Evolutionary conservation across 352 stramenopile genomes (phyloP).

Genomic region (Phytophthora pinifolia): DNA sequence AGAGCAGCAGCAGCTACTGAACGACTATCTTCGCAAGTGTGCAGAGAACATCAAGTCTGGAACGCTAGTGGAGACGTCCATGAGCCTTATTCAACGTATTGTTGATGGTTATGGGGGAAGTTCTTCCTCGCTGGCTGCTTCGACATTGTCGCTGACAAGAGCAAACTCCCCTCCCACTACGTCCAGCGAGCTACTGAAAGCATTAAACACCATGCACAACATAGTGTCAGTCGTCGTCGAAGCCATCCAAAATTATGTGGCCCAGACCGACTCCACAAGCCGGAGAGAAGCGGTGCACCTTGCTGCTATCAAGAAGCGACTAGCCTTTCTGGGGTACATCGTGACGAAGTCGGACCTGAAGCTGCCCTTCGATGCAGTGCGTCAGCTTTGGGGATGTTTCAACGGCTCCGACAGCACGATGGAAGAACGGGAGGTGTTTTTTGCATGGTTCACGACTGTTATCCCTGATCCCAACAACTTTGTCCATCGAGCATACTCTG

Average conservation of each 20-base stretch:
- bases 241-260: slow-evolving; percentile 54
- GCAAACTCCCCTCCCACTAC: slow-evolving; percentile 35
- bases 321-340: slow-evolving; percentile 79
- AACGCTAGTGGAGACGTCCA: slow-evolving; percentile 64
- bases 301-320: slow-evolving; percentile 37
- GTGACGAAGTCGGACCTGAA: slow-evolving; percentile 74
- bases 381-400: slow-evolving; percentile 65
- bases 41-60: slow-evolving; percentile 62
- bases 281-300: slow-evolving; percentile 14
- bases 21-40: slow-evolving; percentile 75
- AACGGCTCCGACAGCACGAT: slow-evolving; percentile 30
- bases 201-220: slow-evolving; percentile 59
- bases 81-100: slow-evolving; percentile 75
- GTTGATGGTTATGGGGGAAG: slow-evolving; percentile 48
- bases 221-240: slow-evolving; percentile 61
- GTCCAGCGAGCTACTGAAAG: slow-evolving; percentile 61
- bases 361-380: slow-evolving; percentile 60
- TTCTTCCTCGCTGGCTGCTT: slow-evolving; percentile 36
- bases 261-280: slow-evolving; percentile 13
- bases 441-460: slow-evolving; percentile 69
- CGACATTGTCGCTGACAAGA: slow-evolving; percentile 45
- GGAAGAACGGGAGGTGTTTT: slow-evolving; percentile 61
- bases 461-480: slow-evolving; percentile 74
- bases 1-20: slow-evolving; percentile 70
- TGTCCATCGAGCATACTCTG: slow-evolving; percentile 62